phyloP scores from a whole-genome alignment of 305 asterid genomes.

The Solanum hybrid region DNA sequence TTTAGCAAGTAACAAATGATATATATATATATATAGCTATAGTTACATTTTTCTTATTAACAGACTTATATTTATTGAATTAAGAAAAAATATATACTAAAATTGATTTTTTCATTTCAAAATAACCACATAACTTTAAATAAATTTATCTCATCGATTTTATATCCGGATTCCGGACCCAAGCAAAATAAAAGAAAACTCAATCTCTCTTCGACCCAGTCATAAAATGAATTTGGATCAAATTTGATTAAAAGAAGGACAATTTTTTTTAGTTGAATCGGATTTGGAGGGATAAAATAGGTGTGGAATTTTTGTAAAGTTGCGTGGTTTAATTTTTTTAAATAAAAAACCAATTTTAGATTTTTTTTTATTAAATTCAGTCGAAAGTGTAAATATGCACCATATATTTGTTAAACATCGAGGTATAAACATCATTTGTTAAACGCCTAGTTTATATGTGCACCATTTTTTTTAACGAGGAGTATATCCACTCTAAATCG shows the following conservation, averaged over 20 bases:
- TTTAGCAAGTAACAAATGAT: background rate
- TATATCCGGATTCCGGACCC: background rate
- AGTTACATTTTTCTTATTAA: background rate
- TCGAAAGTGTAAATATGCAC: background rate
- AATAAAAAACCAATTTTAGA: background rate
- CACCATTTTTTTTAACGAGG: too few species aligned
- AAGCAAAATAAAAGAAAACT: background rate
- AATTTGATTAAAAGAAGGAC: too few species aligned
- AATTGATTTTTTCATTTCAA: background rate
- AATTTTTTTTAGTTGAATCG: too few species aligned
- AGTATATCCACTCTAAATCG: too few species aligned
- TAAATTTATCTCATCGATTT: background rate
- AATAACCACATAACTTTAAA: background rate
- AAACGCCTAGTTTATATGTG: background rate
- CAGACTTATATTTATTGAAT: too few species aligned
- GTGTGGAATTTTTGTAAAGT: too few species aligned
- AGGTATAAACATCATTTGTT: background rate
- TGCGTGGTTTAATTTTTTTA: background rate
- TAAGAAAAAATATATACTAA: background rate
- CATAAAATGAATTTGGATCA: background rate
- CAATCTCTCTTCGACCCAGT: background rate
- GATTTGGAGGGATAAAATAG: too few species aligned
- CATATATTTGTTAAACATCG: background rate
- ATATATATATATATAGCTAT: too few species aligned
- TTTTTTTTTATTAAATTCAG: too few species aligned